These are phyloP conservation scores for Lanmaoa pseudosensibilis DNA, from an alignment of 768 basidiomycete species.

Conservation along the genomic window DNA sequence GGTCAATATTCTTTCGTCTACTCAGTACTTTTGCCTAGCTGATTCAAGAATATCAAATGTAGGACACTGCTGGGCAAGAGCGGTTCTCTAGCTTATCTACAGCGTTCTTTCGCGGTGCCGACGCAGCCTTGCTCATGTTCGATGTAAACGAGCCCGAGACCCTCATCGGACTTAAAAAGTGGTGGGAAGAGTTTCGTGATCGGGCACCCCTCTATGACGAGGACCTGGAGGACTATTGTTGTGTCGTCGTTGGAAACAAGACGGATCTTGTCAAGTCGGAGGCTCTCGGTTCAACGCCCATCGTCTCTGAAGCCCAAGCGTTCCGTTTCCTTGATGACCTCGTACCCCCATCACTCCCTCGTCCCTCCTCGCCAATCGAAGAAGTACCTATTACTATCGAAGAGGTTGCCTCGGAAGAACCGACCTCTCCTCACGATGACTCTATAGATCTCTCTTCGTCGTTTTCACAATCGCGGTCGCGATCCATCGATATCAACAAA, in stretches of 20 bases:
- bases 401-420: slow-evolving; percentile 17
- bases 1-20: slow-evolving; percentile 37
- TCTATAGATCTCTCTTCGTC: slow-evolving; percentile 24
- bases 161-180: slow-evolving; percentile 57
- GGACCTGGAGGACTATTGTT: slow-evolving; percentile 63
- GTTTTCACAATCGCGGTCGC: slow-evolving; percentile 20
- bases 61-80: slow-evolving; percentile 90
- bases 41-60: slow-evolving; percentile 5
- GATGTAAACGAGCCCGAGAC: slow-evolving; percentile 70
- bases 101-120: slow-evolving; percentile 84
- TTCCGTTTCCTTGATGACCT: slow-evolving; percentile 55
- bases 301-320: slow-evolving; percentile 45
- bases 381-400: slow-evolving; percentile 16
- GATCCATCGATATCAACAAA: slow-evolving; percentile 28
- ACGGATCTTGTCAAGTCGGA: slow-evolving; percentile 47
- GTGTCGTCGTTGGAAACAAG: slow-evolving; percentile 78
- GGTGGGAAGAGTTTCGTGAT: slow-evolving; percentile 79
- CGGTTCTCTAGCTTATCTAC: slow-evolving; percentile 79
- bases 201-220: slow-evolving; percentile 67
- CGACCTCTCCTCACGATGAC: neutral
- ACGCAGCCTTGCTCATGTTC: slow-evolving; percentile 79
- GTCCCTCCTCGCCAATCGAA: slow-evolving; percentile 8
- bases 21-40: neutral
- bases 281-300: slow-evolving; percentile 16
- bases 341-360: slow-evolving; percentile 40